Percentiles rank a stretch among this genome's conserved stretches.
phyloP scores from a whole-genome alignment of 768 basidiomycete species.

The Botryobasidium botryosum region DNA sequence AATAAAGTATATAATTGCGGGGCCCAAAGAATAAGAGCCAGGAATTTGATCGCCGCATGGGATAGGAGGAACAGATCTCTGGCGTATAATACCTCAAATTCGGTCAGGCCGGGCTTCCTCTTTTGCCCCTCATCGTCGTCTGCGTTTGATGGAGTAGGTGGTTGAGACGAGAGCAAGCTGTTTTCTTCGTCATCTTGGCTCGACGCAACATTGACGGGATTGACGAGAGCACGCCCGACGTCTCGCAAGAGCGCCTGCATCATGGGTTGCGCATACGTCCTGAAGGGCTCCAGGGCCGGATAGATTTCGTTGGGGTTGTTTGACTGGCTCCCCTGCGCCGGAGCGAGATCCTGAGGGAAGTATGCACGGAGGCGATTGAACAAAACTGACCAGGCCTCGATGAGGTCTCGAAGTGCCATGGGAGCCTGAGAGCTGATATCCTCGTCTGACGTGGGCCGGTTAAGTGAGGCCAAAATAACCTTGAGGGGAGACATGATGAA shows the following conservation, averaged over 20 bases:
- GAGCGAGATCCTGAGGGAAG: conserved; percentile 16
- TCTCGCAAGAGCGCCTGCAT: conserved; percentile 49
- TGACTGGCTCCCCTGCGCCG: not conserved
- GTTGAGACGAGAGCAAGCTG: not conserved
- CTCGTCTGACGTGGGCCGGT: conserved; percentile 4
- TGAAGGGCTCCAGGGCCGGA: conserved; percentile 4
- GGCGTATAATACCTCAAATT: conserved; percentile 60
- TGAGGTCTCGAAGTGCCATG: conserved; percentile 38
- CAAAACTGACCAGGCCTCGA: conserved; percentile 58
- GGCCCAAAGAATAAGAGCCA: conserved; percentile 40
- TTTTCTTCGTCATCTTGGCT: conserved; percentile 1
- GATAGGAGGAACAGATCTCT: conserved; percentile 60
- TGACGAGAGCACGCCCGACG: conserved; percentile 42
- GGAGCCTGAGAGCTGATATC: conserved; percentile 1
- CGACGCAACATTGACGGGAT: conserved; percentile 26
- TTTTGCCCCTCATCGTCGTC: conserved; percentile 28
- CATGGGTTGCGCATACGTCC: conserved; percentile 32
- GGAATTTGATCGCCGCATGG: conserved; percentile 51
- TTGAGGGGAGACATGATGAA: conserved; percentile 53
- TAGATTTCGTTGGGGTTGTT: not conserved
- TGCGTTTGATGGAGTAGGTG: no score
- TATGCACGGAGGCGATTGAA: conserved; percentile 42
- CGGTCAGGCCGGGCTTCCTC: conserved; percentile 49
- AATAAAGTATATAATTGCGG: conserved; percentile 46
- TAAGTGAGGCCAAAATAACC: conserved; percentile 30